Evolutionary conservation across 2,329 filamentous ascomycete species (phyloP), one percentile per base, ranked within the genome.

Genomic region (Emydomyces testavorans): DNA sequence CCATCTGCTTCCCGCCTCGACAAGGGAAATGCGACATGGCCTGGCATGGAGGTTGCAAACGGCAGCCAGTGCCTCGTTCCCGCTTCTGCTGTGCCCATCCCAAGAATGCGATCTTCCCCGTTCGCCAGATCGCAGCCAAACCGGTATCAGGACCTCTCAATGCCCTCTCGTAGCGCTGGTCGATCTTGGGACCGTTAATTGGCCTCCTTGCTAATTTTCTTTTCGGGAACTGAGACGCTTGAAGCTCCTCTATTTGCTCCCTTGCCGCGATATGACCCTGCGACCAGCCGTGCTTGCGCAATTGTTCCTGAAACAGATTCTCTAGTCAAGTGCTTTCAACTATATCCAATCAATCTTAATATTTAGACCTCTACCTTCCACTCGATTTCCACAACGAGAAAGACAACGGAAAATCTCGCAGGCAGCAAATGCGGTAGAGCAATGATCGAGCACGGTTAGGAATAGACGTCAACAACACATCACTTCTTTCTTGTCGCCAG

Each of bases 81-180:
- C 51, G 61, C 58, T 59, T 65, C 63, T 56, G 65, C 59, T 57
- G 63, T 63, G 54, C 62, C 63, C 63, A 67, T 67, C 18, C 24
- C 42, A 18, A 16, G 31, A 7, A 8, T 10, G 7, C 18, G 23
- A 10, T 6, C 10, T 32, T 18, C n/a, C 10, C 13, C 28, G 15
- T 13, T 31, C 4, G 10, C 18, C 5, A 29, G 24, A 38, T 40
- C 24, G 24, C n/a, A n/a, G n/a, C n/a, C n/a, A 28, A 28, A 21
- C 13, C 24, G 20, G 3, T 35, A 13, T n/a, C 15, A 16, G 16
- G 32, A 35, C 4, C n/a, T 35, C n/a, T 35, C n/a, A n/a, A n/a
- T 35, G 21, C n/a, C 31, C 31, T 7, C 18, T 16, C 4, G 35
- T 10, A 15, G 35, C 35, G 6, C 5, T 23, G n/a, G 32, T 35